Evolutionary conservation across 2,329 filamentous ascomycete genomes (phyloP), one percentile per base, ranked within the genome.

Genomic region (Chrysoporthe austroafricana): DNA sequence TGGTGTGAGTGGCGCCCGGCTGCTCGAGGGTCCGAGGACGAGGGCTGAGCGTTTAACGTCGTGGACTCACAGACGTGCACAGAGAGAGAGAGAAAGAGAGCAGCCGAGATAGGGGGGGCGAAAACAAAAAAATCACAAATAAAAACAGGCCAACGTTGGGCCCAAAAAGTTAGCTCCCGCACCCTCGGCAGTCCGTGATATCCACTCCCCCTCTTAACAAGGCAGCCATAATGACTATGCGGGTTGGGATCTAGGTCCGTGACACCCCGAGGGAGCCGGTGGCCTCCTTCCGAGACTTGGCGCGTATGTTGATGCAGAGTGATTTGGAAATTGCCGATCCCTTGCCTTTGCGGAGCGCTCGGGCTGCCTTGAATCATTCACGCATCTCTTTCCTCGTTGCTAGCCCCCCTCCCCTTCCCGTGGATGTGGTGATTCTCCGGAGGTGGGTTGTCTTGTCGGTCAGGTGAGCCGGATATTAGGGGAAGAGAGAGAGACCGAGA

Each of bases 1-100:
- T 57, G 54, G 32, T 26, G 54, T 39, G 52, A 36, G 52, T 56
- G 54, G 54, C 54, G 54, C 34, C 18, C 54, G 54, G 54, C 32
- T 57, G 54, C 34, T 57, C 13, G 54, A 57, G 54, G 54, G 54
- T 39, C 54, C 54, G 54, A 57, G 54, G n/a, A 32, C 54, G 54
- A 57, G 9, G 54, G 54, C 54, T 57, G 54, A 57, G 50, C 26
- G 21, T 26, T 54, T 54, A 26, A 54, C 54, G 54, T 57, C 54
- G 32, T 57, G 54, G 54, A 57, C 1, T 36, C 46, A 48, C 44
- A 46, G 4, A 48, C 46, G 7, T 8, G 21, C 18, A 21, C 18
- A 26, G 7, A 50, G 46, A 26, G n/a, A 26, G n/a, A 16, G 43
- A 44, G 43, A 18, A 14, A 46, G 44, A 46, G 50, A 48, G 44